Percentiles rank a stretch among this genome's conserved stretches.
Conservation (phyloP, 2,329 filamentous ascomycete species). For the Colletotrichum graminicola region DNA sequence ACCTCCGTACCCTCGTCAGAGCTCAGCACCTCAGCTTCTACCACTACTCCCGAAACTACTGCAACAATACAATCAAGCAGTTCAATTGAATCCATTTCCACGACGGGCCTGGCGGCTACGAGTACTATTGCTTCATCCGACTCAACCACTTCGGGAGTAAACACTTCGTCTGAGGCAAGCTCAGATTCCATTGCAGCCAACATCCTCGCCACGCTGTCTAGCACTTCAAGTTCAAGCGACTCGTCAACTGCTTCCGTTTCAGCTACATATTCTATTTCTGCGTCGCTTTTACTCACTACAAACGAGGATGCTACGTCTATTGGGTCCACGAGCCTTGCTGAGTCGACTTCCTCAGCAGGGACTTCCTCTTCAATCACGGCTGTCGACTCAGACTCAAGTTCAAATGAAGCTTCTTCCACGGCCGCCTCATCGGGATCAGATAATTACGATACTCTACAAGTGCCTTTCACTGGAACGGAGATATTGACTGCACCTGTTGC, state of each 20-base stretch:
- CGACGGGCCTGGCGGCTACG: neutral
- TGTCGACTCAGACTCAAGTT: neutral
- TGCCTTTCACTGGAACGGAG: conserved; percentile 7
- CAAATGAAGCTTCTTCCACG: neutral
- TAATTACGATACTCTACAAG: conserved; percentile 1
- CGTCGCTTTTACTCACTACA: neutral
- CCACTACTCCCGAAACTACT: neutral
- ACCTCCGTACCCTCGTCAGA: neutral
- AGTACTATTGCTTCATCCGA: neutral
- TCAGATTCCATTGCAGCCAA: neutral
- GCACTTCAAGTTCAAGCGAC: neutral
- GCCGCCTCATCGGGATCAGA: neutral
- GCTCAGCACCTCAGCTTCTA: neutral
- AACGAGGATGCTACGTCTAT: neutral
- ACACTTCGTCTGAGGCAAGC: neutral
- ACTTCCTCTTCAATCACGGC: no score
- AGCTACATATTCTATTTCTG: neutral
- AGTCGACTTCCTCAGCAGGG: neutral
- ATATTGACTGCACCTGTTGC: neutral
- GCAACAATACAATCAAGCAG: neutral
- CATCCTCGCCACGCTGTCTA: neutral
- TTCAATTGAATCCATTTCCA: neutral
- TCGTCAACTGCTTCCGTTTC: neutral
- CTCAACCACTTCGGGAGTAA: neutral
- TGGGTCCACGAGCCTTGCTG: neutral